Base-by-base conservation (phyloP, 345 rosid genomes). In the Lepidium sativum region DNA sequence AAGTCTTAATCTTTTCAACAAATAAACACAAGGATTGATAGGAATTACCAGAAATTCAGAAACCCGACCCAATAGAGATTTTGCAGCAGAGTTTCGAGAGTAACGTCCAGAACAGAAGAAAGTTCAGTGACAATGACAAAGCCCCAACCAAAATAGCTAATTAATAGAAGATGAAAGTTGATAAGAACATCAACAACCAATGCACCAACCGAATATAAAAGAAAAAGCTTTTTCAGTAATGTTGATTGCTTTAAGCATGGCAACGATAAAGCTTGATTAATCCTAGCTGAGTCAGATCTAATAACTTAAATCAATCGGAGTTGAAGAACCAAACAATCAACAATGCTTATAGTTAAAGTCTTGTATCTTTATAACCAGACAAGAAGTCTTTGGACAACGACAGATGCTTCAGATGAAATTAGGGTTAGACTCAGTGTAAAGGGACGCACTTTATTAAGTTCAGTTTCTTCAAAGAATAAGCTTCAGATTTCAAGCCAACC, bases 341-440 rank as follows among this genome's bases (percentile, higher is more conserved):
- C 34, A 8, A 59, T 44, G 66, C 85, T 83, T 83, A 41, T 67
- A 74, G 69, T 67, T 38, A 23, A 79, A 77, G 91, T 59, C 64
- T 70, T 60, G 73, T 45, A 66, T 38, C 56, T 80, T 78, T 83
- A 86, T 56, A 64, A 64, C 48, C 40, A 72, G 81, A 73, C 78
- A 71, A 70, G 41, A 71, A 70, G 41, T 64, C 0, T 8, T 55
- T 50, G 47, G 70, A 55, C 51, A 49, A 49, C 49, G 68, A 67
- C 73, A 33, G 57, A 68, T 68, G 74, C 35, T 44, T 34, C 44
- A 16, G 45, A 61, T 25, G 33, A 45, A 71, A 54, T 41, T 49
- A 59, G 21, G 18, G 64, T 17, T 1, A 10, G 59, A 31, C 9
- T 56, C 45, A 12, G 45, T 27, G 31, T 8, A 20, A 20, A 39